Evolutionary conservation across 495 filamentous ascomycete species (phyloP), one percentile per base, ranked within the genome.

Genomic region (Tuber calosporum): DNA sequence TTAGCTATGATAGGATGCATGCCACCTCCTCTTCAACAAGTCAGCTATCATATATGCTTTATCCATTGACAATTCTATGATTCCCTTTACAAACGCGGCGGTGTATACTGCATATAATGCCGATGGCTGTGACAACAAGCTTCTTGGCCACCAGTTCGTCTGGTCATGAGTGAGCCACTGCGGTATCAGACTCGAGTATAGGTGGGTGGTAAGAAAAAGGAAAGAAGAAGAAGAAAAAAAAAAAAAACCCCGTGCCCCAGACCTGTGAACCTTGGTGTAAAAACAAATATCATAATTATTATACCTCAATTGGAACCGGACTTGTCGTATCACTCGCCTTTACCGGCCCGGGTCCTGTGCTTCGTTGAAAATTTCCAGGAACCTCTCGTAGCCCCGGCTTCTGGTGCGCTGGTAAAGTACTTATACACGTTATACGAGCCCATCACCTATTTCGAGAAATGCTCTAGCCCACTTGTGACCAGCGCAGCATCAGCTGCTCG

Each of bases 1-100:
- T 69, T 43, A 67, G 69, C 74, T 69, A 66, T 73, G 69, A 76
- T 77, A 66, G 75, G 69, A 76, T 77, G 62, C 75, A 40, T 72
- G 75, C 66, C 72, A 67, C 48, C 75, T 71, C 73, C 68, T 67
- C 67, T 43, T 72, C 69, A 75, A 68, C 74, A 45, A 77, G 69
- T 20, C 37, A 53, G 38, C 73, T 70, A n/a, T n/a, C n/a, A n/a
- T n/a, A 73, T 58, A 77, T 36, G 45, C 37, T 45, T 20, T 41
- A 74, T 62, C 66, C 37, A 62, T 38, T 75, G 15, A 13, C 26
- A 66, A 13, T 17, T 67, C 42, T 72, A 9, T 26, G 48, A 53
- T 26, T 26, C 48, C 48, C 22, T 26, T 53, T 53, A 11, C 22
- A 26, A 53, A 13, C 26, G 11, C 48, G 22, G 48, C 48, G 9